phyloP scores from a whole-genome alignment of 139 green algal genomes.

The Marvania coccoides region DNA sequence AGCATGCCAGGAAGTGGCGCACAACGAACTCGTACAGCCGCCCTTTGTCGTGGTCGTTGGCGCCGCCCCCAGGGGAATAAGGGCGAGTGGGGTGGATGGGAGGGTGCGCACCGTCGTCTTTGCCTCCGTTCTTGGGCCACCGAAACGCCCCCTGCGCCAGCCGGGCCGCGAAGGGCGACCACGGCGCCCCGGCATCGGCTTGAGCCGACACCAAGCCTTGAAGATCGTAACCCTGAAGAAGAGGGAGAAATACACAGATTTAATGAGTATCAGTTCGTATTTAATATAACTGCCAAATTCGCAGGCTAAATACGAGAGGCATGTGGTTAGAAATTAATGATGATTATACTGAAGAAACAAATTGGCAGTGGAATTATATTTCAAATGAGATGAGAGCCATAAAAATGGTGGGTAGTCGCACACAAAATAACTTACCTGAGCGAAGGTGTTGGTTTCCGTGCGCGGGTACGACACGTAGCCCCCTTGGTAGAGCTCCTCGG shows the following conservation, averaged over 20 bases:
- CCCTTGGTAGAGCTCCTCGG: constrained; percentile 95
- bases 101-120: constrained; percentile 82
- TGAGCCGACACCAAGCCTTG: constrained; percentile 58
- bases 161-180: constrained; percentile 46
- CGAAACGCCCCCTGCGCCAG: constrained; percentile 47
- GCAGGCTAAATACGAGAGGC: too few relatives aligned
- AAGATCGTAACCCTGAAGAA: not conserved
- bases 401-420: too few relatives aligned
- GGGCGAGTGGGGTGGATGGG: constrained; percentile 88
- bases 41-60: constrained; percentile 52
- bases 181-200: constrained; percentile 26
- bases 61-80: constrained; percentile 10
- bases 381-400: too few relatives aligned
- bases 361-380: too few relatives aligned
- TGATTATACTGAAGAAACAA: too few relatives aligned
- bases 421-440: too few relatives aligned
- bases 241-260: not conserved
- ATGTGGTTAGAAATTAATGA: too few relatives aligned
- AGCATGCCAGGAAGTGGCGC: constrained; percentile 88
- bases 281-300: too few relatives aligned
- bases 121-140: constrained; percentile 55
- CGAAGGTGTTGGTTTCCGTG: constrained; percentile 92
- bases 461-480: constrained; percentile 94
- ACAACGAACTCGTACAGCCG: constrained; percentile 92
- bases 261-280: too few relatives aligned